Percentiles rank a stretch among this genome's conserved stretches.
Evolutionary conservation across 2,329 filamentous ascomycete species (phyloP).

Genomic region (Arachnopeziza araneosa): DNA sequence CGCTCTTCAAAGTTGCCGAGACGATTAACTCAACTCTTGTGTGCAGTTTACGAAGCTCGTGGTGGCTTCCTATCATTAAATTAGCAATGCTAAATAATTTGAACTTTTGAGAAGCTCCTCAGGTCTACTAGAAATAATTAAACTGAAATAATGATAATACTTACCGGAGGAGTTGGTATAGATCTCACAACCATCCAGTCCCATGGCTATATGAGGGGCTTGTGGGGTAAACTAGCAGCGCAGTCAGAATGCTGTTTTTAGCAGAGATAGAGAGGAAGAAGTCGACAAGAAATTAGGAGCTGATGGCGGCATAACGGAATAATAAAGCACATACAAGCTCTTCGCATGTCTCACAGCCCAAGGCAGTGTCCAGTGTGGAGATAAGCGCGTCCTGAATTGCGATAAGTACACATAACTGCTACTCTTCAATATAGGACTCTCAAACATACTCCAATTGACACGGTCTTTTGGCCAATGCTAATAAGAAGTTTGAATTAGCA

Average conservation of each 20-base stretch:
- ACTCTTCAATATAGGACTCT: too few species aligned
- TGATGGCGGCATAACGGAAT: too few species aligned
- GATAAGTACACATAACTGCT: too few species aligned
- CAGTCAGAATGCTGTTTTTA: conserved; percentile 32
- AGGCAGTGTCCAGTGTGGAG: conserved; percentile 52
- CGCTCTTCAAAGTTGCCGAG: conserved; percentile 58
- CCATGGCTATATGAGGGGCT: conserved; percentile 48
- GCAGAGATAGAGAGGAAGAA: conserved; percentile 14
- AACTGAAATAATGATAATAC: neutral
- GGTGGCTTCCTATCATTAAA: conserved; percentile 43
- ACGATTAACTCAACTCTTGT: conserved; percentile 58
- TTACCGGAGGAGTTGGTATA: conserved; percentile 62
- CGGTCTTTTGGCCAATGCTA: conserved; percentile 45
- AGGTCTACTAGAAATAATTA: too few species aligned
- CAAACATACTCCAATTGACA: conserved; percentile 42
- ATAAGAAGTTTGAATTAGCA: neutral
- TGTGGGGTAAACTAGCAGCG: conserved; percentile 45
- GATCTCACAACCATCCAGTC: conserved; percentile 66
- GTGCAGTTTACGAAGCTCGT: conserved; percentile 61
- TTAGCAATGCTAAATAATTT: neutral
- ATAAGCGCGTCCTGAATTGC: conserved; percentile 40
- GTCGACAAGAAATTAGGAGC: too few species aligned
- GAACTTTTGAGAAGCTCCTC: too few species aligned
- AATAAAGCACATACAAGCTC: conserved; percentile 38
- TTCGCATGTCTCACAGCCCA: conserved; percentile 63